Base-by-base conservation (phyloP, 768 basidiomycete genomes). In the Pholiota conissans region DNA sequence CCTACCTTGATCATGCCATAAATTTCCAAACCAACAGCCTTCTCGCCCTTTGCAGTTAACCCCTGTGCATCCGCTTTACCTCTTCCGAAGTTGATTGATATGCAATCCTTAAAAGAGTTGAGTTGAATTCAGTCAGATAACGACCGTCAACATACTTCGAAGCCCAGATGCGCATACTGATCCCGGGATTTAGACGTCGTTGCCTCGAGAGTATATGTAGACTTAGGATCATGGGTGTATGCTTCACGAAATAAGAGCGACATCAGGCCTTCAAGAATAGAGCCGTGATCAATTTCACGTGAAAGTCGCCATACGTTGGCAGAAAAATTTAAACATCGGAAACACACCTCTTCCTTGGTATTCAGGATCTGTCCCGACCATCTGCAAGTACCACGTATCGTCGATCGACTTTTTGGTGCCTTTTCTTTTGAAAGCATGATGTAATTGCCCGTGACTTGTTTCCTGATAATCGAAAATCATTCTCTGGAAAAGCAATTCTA, bases 141-240 rank as follows among this genome's bases (percentile, higher is more conserved):
- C n/a, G n/a, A n/a, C n/a, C n/a, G n/a, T n/a, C 30, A 3, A 42
- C 64, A 46, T 53, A 70, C 71, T 64, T 69, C 68, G 52, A 68
- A 74, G 3, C 73, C 71, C 2, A 71, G 39, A 56, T 69, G 73
- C 5, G 59, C 48, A 62, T 73, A 74, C 52, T 63, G 67, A 56
- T 71, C 69, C 47, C 69, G 62, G 18, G 67, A 67, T 37, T 66
- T 66, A 8, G 64, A 16, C 0, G 70, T 67, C 11, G 69, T 69
- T 7, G 71, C 69, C 53, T 73, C 69, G 2, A 74, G 57, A 0
- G 60, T 67, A 53, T 65, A 70, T 8, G 60, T 64, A 9, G 48
- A 55, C 18, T 62, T 24, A 4, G 69, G 67, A 1, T 68, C 61
- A 61, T 68, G 45, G 0, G 60, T 59, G 52, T 65, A 69, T 11